These are phyloP conservation scores for Hemerocallis citrina DNA, from an alignment of 106 monocot species.

Conservation along the genomic window DNA sequence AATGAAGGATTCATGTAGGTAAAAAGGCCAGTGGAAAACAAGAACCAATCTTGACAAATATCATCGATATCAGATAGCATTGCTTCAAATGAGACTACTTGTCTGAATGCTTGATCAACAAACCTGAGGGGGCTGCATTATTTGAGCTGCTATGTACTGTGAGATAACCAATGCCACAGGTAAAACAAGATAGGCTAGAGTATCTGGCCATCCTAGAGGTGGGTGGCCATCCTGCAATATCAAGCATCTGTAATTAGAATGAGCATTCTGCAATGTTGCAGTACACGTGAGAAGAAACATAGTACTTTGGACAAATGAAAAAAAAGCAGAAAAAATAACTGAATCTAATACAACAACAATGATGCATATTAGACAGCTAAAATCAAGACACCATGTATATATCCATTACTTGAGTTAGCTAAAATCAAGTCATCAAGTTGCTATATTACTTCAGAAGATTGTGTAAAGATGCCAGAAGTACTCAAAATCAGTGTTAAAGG, in stretches of 20 bases:
- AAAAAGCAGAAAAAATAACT: too few species aligned
- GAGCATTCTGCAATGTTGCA: not conserved
- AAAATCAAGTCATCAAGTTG: too few species aligned
- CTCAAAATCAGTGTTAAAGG: too few species aligned
- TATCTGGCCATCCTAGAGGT: constrained; percentile 91
- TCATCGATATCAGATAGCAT: not conserved
- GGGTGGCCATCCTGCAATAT: constrained; percentile 86
- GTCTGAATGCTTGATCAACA: not conserved
- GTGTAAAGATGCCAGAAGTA: too few species aligned
- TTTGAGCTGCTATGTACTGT: constrained; percentile 79
- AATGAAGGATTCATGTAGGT: not conserved
- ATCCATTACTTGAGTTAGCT: too few species aligned
- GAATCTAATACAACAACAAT: too few species aligned
- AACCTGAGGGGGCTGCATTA: constrained; percentile 81
- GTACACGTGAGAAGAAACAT: not conserved
- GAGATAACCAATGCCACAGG: constrained; percentile 68
- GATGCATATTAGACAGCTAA: too few species aligned
- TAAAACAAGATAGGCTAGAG: constrained; percentile 79
- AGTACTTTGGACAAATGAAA: not conserved
- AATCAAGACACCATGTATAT: too few species aligned
- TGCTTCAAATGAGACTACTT: not conserved
- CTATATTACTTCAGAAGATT: too few species aligned
- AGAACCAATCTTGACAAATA: not conserved
- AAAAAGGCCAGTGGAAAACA: not conserved
- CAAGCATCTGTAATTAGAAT: constrained; percentile 2